Evolutionary conservation across 306 rosid genomes (phyloP).

Genomic region (Inga oerstediana): DNA sequence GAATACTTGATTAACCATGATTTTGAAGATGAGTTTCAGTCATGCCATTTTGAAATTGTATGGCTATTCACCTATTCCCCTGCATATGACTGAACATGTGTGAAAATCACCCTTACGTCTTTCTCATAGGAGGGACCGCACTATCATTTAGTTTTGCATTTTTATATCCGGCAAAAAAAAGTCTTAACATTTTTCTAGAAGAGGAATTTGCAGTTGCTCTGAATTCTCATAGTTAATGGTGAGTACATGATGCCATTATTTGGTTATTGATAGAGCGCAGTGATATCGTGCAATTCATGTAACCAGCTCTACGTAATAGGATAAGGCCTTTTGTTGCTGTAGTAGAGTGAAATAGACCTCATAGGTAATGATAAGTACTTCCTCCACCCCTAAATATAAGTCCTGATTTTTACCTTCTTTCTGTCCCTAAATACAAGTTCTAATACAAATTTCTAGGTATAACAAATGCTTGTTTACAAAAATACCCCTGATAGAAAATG

Average conservation of each 20-base stretch:
- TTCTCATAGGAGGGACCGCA: neutral
- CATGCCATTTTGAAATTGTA: neutral
- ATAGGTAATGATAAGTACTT: neutral
- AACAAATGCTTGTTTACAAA: neutral
- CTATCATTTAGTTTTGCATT: neutral
- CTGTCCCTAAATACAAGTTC: neutral
- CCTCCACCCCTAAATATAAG: neutral
- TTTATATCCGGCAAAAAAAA: too few species aligned
- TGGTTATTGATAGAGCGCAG: too few species aligned
- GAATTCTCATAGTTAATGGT: neutral
- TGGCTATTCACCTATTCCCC: neutral
- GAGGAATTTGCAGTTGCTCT: constrained; percentile 5
- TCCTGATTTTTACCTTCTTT: neutral
- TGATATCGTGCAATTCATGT: too few species aligned
- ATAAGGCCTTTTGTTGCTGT: too few species aligned
- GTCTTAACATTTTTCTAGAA: neutral
- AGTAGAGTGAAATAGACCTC: neutral
- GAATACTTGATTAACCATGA: neutral
- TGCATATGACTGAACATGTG: neutral
- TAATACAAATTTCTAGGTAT: neutral
- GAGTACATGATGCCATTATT: neutral
- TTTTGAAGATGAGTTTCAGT: constrained; percentile 20
- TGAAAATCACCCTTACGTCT: neutral
- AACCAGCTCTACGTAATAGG: too few species aligned
- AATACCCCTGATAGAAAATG: neutral